Evolutionary conservation across 176 grass and related monocot genomes (phyloP).

Genomic region (Chloris gayana): DNA sequence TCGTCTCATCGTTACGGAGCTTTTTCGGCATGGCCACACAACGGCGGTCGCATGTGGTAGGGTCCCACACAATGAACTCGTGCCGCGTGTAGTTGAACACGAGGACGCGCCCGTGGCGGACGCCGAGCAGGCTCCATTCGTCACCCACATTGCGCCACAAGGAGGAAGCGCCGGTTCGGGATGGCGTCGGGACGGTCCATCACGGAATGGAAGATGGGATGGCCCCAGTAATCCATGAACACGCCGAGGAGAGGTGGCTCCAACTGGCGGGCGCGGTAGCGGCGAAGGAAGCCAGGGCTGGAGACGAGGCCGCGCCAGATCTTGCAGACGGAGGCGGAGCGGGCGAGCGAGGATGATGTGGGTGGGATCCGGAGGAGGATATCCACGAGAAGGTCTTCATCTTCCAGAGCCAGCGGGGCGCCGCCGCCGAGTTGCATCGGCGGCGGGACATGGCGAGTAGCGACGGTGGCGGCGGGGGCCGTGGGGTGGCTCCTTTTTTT

Average conservation of each 20-base stretch:
- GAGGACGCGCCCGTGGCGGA: constrained; percentile 24
- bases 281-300: not conserved
- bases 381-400: not conserved
- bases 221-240: not conserved
- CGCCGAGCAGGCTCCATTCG: not conserved
- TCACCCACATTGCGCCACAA: not conserved
- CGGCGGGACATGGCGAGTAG: not conserved
- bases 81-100: not conserved
- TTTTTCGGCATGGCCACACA: not conserved
- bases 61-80: not conserved
- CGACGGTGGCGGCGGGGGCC: not conserved
- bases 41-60: not conserved
- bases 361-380: constrained; percentile 3
- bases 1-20: not conserved
- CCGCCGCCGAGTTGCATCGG: not conserved
- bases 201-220: not conserved
- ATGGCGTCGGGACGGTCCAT: not conserved
- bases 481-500: no score
- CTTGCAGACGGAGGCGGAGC: not conserved
- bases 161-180: not conserved
- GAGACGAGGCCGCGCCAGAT: not conserved
- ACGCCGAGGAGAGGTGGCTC: not conserved
- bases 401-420: not conserved
- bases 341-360: not conserved
- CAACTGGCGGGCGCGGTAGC: constrained; percentile 2